Base-by-base conservation (phyloP, 1,139 yeast species). In the Lodderomyces jiufengensis region DNA sequence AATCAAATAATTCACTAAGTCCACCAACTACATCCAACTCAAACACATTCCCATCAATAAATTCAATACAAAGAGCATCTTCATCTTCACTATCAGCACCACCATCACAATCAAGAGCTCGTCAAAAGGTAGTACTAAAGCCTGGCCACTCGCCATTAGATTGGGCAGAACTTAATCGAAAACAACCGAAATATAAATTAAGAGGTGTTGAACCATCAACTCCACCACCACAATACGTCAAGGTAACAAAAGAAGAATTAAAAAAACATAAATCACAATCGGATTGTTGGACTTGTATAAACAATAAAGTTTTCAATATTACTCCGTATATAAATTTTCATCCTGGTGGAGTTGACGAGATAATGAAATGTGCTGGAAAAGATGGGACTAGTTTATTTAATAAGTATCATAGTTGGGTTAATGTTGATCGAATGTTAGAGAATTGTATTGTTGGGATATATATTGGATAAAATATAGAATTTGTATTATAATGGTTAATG, bases 101-200 rank as follows among this genome's bases (percentile, higher is more conserved):
- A 20, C 44, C 47, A 11, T 39, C 46, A 41, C 42, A 36, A 21
- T 41, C 50, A 34, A 45, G 41, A 33, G 44, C 48, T 25, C 49
- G 82, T 3, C 58, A 57, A 23, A 85, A 85, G 48, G 90, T 85
- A 1, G 71, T 61, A 1, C 63, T 86, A 9, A 66, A 73, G 32
- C 95, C 94, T 0, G 95, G 95, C 0, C 87, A 80, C 52, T 86
- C 95, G 1, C 92, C 95, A 0, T 59, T 86, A 39, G 95, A 86
- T 54, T 86, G 96, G 96, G 95, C 92, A 9, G 59, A 68, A 9
- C 55, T 78, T 27, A 80, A 78, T 40, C 31, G 46, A 6, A 41
- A 47, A 7, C 50, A 55, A 7, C 64, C 69, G 1, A 50, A 48
- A 27, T 53, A 54, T 39, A 45, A 52, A 24, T 55, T 70, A 16